Percentiles rank a stretch among this genome's conserved stretches.
Evolutionary conservation across 2,329 filamentous ascomycete genomes (phyloP).

Genomic region (Orbilia brochopaga): DNA sequence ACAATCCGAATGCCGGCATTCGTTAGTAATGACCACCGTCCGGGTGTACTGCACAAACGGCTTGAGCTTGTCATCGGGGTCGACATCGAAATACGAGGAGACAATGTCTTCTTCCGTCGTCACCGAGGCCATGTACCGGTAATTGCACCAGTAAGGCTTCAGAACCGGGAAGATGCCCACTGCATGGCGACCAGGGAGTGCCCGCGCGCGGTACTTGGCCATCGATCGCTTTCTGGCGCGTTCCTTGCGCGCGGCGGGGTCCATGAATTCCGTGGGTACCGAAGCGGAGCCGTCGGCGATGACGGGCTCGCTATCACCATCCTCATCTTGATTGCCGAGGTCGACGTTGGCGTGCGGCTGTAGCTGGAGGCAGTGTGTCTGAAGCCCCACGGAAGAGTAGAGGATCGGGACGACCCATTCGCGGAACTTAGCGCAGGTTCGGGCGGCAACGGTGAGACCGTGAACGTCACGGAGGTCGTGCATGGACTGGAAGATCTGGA

Average conservation of each 20-base stretch:
- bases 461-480: constrained; percentile 45
- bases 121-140: constrained; percentile 47
- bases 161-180: constrained; percentile 45
- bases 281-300: background rate
- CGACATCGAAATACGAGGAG: constrained; percentile 40
- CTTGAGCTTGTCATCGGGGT: constrained; percentile 27
- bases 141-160: constrained; percentile 49
- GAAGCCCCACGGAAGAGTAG: constrained; percentile 46
- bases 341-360: constrained; percentile 41
- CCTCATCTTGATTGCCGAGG: constrained; percentile 22
- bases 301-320: background rate
- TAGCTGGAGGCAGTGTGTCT: constrained; percentile 46
- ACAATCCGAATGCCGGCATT: constrained; percentile 46
- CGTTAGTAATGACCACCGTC: constrained; percentile 44
- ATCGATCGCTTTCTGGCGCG: constrained; percentile 36
- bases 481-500: constrained; percentile 48
- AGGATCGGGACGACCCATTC: constrained; percentile 41
- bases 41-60: constrained; percentile 42
- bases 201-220: constrained; percentile 31
- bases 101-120: constrained; percentile 42
- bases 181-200: constrained; percentile 34
- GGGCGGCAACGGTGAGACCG: constrained; percentile 41
- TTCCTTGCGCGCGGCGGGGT: constrained; percentile 21
- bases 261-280: constrained; percentile 15
- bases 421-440: constrained; percentile 39